phyloP scores from a whole-genome alignment of 2,329 filamentous ascomycete genomes.

The Xylaria sp. region DNA sequence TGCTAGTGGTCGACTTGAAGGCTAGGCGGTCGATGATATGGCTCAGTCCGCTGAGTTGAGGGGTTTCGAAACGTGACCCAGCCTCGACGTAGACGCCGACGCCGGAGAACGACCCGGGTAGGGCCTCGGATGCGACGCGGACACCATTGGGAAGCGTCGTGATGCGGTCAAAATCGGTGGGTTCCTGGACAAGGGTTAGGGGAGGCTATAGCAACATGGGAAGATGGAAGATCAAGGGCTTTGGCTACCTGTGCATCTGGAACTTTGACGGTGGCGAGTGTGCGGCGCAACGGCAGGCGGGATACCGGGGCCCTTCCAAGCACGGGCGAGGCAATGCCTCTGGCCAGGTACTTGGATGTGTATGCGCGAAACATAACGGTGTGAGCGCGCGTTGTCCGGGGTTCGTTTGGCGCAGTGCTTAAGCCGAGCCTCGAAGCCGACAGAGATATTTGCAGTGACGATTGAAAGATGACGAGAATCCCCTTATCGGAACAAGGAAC shows the following conservation, averaged over 20 bases:
- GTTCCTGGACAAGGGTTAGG: constrained; percentile 66
- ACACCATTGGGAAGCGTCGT: constrained; percentile 92
- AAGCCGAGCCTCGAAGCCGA: constrained; percentile 9
- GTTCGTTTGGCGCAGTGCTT: constrained; percentile 28
- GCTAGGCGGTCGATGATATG: constrained; percentile 96
- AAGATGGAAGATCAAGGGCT: neutral
- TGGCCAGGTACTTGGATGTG: constrained; percentile 39
- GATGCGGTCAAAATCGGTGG: constrained; percentile 85
- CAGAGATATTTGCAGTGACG: constrained; percentile 39
- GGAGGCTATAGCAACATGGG: neutral
- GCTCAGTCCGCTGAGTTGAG: constrained; percentile 84
- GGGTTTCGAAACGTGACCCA: constrained; percentile 92
- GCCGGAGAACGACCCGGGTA: constrained; percentile 93
- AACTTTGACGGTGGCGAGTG: constrained; percentile 43
- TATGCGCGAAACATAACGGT: constrained; percentile 46
- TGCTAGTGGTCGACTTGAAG: constrained; percentile 85
- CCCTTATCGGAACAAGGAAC: constrained; percentile 24
- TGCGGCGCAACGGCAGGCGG: constrained; percentile 37
- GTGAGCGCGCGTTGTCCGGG: constrained; percentile 24
- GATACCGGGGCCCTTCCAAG: constrained; percentile 33
- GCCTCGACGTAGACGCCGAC: constrained; percentile 96
- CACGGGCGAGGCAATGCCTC: constrained; percentile 42
- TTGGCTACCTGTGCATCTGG: constrained; percentile 42
- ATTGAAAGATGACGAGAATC: constrained; percentile 26
- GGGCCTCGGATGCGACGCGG: constrained; percentile 91